A percentile compares a stretch with the other conserved stretches of the same genome.
Evolutionary conservation across 352 stramenopile species (phyloP).

Genomic region (Phytophthora pseudosyringae): DNA sequence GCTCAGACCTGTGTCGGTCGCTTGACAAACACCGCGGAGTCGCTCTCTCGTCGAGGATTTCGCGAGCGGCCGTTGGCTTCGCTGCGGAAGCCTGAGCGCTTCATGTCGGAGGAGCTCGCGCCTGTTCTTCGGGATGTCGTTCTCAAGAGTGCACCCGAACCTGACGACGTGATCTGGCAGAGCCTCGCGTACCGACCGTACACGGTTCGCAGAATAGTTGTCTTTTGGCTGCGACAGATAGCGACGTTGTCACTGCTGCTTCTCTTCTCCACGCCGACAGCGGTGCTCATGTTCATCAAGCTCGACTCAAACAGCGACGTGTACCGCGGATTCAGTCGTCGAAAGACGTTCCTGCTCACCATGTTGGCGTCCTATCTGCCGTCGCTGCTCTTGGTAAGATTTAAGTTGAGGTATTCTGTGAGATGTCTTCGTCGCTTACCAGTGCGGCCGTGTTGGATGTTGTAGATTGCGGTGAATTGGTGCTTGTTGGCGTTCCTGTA

Average conservation of each 20-base stretch:
- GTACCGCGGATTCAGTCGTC: slow-evolving; percentile 53
- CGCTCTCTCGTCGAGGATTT: slow-evolving; percentile 29
- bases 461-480: slow-evolving; percentile 81
- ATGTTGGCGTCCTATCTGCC: slow-evolving; percentile 76
- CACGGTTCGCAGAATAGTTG: slow-evolving; percentile 43
- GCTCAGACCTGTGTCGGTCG: slow-evolving; percentile 49
- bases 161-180: slow-evolving; percentile 80
- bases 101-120: slow-evolving; percentile 33
- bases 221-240: slow-evolving; percentile 56
- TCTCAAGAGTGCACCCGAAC: slow-evolving; percentile 72
- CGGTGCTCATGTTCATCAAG: slow-evolving; percentile 85
- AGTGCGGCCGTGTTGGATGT: background rate
- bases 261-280: slow-evolving; percentile 79
- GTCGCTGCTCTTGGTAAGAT: slow-evolving; percentile 69
- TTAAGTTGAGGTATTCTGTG: background rate
- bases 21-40: slow-evolving; percentile 46
- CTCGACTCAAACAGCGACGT: slow-evolving; percentile 70
- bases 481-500: slow-evolving; percentile 73
- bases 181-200: slow-evolving; percentile 71
- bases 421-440: background rate
- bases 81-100: slow-evolving; percentile 22
- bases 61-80: slow-evolving; percentile 24
- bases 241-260: slow-evolving; percentile 62
- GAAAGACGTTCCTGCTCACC: slow-evolving; percentile 60
- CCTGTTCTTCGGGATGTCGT: slow-evolving; percentile 56